Base-by-base conservation (phyloP, 1,284 basidiomycete genomes). In the Ganoderma lingzhi region DNA sequence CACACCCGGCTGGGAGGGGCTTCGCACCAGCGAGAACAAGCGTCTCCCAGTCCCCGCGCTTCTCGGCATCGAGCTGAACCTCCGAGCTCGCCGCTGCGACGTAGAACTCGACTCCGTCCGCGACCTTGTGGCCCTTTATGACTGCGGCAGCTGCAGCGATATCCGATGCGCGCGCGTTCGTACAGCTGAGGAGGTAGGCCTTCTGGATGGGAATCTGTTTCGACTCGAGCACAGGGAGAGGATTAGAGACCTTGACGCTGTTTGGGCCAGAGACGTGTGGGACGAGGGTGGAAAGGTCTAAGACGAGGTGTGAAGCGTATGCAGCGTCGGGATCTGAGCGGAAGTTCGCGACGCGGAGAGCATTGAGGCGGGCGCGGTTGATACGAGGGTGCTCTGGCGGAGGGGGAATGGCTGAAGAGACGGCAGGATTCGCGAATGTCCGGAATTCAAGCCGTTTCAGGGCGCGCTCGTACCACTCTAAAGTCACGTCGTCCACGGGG, bases 181-280 rank as follows among this genome's bases (percentile, higher is more conserved):
- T 99, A 82, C 97, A 99, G 72, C 95, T 97, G 61, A 99, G 96
- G 64, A 99, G 94, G 82, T 99, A 99, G 0, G 97, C 97, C 82
- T 99, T 99, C 78, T 99, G 89, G 79, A 99, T 98, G 35, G 88
- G 84, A 75, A 99, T 94, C 42, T 87, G 88, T 55, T 88, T 84
- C 56, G 89, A 82, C 76, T 94, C 90, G 23, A 99, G 88, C 53
- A 88, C 85, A 5, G 96, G 93, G 0, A 99, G 88, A 0, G 97
- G 95, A 0, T 93, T 99, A 19, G 96, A 94, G 45, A 99, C 82
- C 81, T 99, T 99, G 81, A 99, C 98, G 76, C 95, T 96, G 83
- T 99, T 99, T 14, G 97, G 97, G 2, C 97, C 97, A 17, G 96
- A 97, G 44, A 98, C 93, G 80, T 99, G 95, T 0, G 97, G 97